These are phyloP conservation scores for Pseudocercospora pini-densiflorae DNA, from an alignment of 2,329 filamentous ascomycete species.

Conservation along the genomic window DNA sequence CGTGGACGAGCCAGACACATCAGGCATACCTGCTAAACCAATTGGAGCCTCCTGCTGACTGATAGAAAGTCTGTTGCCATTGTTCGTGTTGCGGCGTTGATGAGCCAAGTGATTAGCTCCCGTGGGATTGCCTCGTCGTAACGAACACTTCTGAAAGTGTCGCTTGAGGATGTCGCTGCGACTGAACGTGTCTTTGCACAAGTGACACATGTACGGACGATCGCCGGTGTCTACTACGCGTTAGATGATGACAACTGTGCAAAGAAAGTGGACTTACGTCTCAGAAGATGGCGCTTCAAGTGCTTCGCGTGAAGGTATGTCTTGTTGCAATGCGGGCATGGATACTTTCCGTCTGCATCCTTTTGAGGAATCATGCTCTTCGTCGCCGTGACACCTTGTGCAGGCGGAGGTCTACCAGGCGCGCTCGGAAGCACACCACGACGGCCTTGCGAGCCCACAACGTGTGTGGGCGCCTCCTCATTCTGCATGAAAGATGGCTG, in stretches of 20 bases:
- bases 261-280: constrained; percentile 71
- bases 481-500: constrained; percentile 43
- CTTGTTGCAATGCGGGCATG: constrained; percentile 97
- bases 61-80: constrained; percentile 41
- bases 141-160: constrained; percentile 99
- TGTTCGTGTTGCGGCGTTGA: constrained; percentile 55
- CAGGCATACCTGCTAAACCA: constrained; percentile 41
- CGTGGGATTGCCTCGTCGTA: constrained; percentile 92
- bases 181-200: constrained; percentile 97
- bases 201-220: constrained; percentile 95
- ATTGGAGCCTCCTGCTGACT: constrained; percentile 42
- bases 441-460: constrained; percentile 92
- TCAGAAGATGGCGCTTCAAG: constrained; percentile 90
- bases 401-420: constrained; percentile 76
- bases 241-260: constrained; percentile 40
- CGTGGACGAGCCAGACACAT: constrained; percentile 36
- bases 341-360: constrained; percentile 97
- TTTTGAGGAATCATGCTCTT: constrained; percentile 92
- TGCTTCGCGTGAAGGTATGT: constrained; percentile 98
- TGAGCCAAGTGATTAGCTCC: constrained; percentile 94
- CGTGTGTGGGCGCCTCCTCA: constrained; percentile 72
- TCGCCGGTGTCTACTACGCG: constrained; percentile 81
- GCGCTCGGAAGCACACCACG: constrained; percentile 90
- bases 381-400: constrained; percentile 59
- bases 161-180: constrained; percentile 98